A percentile compares a stretch with the other conserved stretches of the same genome.
Evolutionary conservation across 148 eudicot genomes (phyloP).

Genomic region (Chenopodium album): DNA sequence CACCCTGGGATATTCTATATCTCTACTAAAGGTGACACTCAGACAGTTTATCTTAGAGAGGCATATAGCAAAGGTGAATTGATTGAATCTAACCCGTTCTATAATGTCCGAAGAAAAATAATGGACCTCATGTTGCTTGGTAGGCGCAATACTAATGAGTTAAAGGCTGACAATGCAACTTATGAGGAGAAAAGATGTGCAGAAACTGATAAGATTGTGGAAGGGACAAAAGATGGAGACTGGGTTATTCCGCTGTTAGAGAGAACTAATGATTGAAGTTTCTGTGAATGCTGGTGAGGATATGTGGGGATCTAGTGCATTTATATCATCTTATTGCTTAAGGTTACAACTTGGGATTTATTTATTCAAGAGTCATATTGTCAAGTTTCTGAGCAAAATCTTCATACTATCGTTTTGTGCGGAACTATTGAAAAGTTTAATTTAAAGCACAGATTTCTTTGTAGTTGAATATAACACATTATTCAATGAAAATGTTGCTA

Average conservation of each 20-base stretch:
- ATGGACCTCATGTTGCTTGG: conserved; percentile 58
- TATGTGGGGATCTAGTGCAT: not conserved
- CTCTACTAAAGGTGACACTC: conserved; percentile 54
- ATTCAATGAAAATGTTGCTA: not conserved
- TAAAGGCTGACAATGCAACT: conserved; percentile 28
- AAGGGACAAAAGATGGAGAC: conserved; percentile 29
- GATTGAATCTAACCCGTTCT: conserved; percentile 42
- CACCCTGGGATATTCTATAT: conserved; percentile 77
- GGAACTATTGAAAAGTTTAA: not conserved
- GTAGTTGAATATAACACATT: not conserved
- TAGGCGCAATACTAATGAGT: conserved; percentile 45
- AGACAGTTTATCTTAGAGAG: conserved; percentile 63
- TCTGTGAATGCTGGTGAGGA: conserved; percentile 8
- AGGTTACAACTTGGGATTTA: not conserved
- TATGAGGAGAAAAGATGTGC: conserved; percentile 26
- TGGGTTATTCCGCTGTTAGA: conserved; percentile 31
- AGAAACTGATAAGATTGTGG: conserved; percentile 2
- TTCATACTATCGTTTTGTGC: not conserved
- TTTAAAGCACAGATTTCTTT: not conserved
- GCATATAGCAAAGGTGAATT: conserved; percentile 56
- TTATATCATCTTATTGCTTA: not conserved
- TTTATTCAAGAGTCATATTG: not conserved
- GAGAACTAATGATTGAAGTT: conserved; percentile 20
- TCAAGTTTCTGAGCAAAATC: not conserved
- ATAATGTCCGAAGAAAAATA: conserved; percentile 66